Evolutionary conservation across 495 filamentous ascomycete species (phyloP).

Genomic region (Hyphodiscus hymeniophilus): DNA sequence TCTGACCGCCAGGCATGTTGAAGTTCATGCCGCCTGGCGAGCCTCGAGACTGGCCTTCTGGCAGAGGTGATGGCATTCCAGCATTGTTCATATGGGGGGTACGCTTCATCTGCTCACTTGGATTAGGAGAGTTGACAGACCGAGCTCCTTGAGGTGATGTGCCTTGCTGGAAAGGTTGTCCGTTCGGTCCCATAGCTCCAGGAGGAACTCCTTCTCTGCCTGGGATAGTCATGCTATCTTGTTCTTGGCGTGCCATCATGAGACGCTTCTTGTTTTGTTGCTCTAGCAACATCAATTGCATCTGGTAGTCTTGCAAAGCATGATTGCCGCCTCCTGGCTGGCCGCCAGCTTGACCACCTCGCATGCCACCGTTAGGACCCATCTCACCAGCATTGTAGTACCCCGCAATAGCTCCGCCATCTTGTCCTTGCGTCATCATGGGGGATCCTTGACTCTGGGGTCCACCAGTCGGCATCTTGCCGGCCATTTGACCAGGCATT

Average conservation of each 20-base stretch:
- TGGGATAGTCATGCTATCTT: conserved; percentile 61
- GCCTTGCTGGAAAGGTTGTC: conserved; percentile 45
- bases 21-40: conserved; percentile 66
- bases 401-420: conserved; percentile 49
- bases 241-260: conserved; percentile 95
- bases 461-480: conserved; percentile 42
- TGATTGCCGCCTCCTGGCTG: conserved; percentile 68
- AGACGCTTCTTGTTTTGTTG: conserved; percentile 97
- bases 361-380: conserved; percentile 31
- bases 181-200: conserved; percentile 39
- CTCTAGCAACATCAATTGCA: conserved; percentile 97
- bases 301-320: conserved; percentile 96
- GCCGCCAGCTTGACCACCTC: conserved; percentile 40
- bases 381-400: conserved; percentile 61
- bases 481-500: conserved; percentile 53
- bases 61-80: conserved; percentile 75
- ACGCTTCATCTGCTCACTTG: conserved; percentile 81
- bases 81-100: conserved; percentile 80
- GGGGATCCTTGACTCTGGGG: conserved; percentile 63
- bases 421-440: conserved; percentile 66
- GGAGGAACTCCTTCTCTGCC: conserved; percentile 41
- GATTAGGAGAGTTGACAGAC: conserved; percentile 80
- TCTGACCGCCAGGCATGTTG: conserved; percentile 60
- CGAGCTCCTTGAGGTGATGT: conserved; percentile 78
- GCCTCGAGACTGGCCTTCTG: conserved; percentile 69